Evolutionary conservation across 148 eudicot species (phyloP), one percentile per base, ranked within the genome.

Genomic region (Polygonum maritimum): DNA sequence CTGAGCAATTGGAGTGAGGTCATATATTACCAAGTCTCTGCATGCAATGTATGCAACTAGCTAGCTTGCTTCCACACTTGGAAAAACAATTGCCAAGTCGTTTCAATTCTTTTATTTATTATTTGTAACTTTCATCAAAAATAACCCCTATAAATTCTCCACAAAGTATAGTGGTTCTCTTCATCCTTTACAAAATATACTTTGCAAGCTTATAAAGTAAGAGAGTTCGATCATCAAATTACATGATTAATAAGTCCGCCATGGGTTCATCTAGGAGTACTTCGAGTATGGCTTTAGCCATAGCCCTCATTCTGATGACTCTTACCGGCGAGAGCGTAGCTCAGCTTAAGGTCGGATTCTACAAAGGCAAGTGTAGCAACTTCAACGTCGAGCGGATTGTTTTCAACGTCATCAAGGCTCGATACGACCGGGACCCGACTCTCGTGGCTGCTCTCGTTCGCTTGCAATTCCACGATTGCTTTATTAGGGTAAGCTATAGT

Each of bases 401-500:
- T 5, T 73, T 73, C 12, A 38, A 72, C 4, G 79, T 76, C 11
- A 74, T 87, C 9, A 49, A 11, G 18, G n/a, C 22, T 2, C 39
- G 69, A 55, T 75, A 62, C 60, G 0, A 0, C 2, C 70, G 38
- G 15, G 80, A 89, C 72, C 75, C 45, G 0, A 75, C 82, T 2
- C 75, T 80, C 31, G 78, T 78, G 0, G 85, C 88, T 1, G 88
- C 77, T 44, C 82, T 87, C 8, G 80, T 85, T 3, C 84, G 88
- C 15, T 48, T 83, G 83, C 86, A 87, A 26, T 85, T 85, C 73
- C 90, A 89, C 49, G 92, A 86, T 48, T 86, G 88, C 78, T 88
- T 88, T 52, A 88, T 86, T 38, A 75, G 75, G 16, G 91, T 86
- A 78, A 80, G 31, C 31, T 26, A 26, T n/a, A 83, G 18, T 49